Evolutionary conservation across 116 monocot genomes (phyloP).

Genomic region (Cymodocea nodosa): DNA sequence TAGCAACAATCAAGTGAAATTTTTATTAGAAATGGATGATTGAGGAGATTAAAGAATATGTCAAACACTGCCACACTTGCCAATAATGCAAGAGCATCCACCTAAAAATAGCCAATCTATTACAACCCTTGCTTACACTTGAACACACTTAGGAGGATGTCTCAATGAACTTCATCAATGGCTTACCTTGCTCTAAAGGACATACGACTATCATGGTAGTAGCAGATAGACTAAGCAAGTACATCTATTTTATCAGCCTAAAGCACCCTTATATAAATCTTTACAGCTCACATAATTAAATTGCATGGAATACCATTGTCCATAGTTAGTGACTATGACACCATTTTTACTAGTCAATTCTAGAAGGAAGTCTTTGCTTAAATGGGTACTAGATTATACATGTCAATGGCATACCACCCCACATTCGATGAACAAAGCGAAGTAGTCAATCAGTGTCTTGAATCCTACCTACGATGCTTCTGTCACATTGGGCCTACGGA

Average conservation of each 20-base stretch:
- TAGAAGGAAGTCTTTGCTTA: too few relatives aligned
- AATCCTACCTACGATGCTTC: too few relatives aligned
- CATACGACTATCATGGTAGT: not conserved
- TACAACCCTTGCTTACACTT: not conserved
- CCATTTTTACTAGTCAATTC: too few relatives aligned
- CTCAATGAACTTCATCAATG: slow-evolving; percentile 4
- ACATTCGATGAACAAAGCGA: too few relatives aligned
- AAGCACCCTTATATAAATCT: slow-evolving; percentile 3
- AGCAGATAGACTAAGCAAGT: slow-evolving; percentile 2
- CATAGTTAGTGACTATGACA: too few relatives aligned
- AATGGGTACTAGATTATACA: too few relatives aligned
- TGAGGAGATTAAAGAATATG: not conserved
- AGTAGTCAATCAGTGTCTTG: too few relatives aligned
- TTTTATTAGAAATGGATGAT: not conserved
- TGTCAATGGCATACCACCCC: too few relatives aligned
- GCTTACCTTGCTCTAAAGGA: not conserved
- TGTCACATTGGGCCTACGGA: too few relatives aligned
- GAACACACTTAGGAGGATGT: slow-evolving; percentile 4
- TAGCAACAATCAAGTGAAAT: not conserved
- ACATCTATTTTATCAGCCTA: slow-evolving; percentile 6
- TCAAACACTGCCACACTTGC: slow-evolving; percentile 1
- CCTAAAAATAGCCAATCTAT: not conserved
- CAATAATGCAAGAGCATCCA: not conserved
- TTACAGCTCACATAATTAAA: too few relatives aligned
- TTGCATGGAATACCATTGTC: too few relatives aligned